phyloP scores from a whole-genome alignment of 2,329 filamentous ascomycete species.

The Xylariaceae sp. region DNA sequence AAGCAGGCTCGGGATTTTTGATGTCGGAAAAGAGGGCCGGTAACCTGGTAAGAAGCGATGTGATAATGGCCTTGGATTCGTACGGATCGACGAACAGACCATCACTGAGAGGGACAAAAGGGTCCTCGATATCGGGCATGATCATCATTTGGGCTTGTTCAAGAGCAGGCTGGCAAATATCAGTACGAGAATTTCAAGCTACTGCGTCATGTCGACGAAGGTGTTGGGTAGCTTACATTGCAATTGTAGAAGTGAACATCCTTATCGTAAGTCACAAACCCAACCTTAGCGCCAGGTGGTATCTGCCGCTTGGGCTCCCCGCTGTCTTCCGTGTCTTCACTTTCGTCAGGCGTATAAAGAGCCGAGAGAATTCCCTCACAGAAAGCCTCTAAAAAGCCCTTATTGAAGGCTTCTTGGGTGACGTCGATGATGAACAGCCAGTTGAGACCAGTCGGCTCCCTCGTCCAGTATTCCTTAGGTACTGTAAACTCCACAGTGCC shows the following conservation, averaged over 20 bases:
- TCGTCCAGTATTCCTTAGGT: conserved; percentile 98
- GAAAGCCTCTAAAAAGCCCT: conserved; percentile 87
- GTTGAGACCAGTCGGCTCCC: conserved; percentile 84
- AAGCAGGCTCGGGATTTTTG: conserved; percentile 89
- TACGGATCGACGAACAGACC: conserved; percentile 94
- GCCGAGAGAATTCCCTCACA: conserved; percentile 87
- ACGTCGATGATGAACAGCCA: conserved; percentile 95
- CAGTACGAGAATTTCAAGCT: background rate
- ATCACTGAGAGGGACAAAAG: conserved; percentile 89
- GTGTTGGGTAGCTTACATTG: conserved; percentile 60
- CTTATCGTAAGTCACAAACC: conserved; percentile 95
- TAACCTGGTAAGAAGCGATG: conserved; percentile 81
- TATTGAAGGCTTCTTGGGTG: conserved; percentile 87
- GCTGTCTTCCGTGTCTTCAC: conserved; percentile 59
- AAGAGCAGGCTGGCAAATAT: conserved; percentile 64
- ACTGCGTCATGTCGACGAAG: background rate
- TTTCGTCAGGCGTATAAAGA: conserved; percentile 75
- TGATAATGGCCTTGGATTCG: conserved; percentile 83
- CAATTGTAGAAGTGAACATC: conserved; percentile 99
- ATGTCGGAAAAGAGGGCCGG: conserved; percentile 86
- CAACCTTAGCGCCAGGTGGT: conserved; percentile 83
- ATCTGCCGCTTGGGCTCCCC: conserved; percentile 64
- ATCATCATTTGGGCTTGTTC: conserved; percentile 97
- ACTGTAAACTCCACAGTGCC: conserved; percentile 97
- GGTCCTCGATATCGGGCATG: conserved; percentile 96